Percentiles rank a stretch among this genome's conserved stretches.
phyloP scores from a whole-genome alignment of 495 filamentous ascomycete genomes.

The Apodospora peruviana region DNA sequence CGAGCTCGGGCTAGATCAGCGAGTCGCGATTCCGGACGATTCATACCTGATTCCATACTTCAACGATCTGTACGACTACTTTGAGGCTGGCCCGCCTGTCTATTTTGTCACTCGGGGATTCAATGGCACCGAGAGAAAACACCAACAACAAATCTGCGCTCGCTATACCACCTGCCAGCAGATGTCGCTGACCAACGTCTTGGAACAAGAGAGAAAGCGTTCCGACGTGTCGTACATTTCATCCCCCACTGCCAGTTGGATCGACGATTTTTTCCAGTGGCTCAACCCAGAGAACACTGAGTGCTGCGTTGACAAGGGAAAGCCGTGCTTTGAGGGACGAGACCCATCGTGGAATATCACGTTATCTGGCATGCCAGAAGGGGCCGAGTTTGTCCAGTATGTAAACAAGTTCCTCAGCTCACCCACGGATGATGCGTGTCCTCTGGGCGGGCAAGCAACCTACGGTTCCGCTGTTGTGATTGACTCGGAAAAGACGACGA shows the following conservation, averaged over 20 bases:
- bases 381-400: conserved; percentile 82
- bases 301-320: conserved; percentile 65
- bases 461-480: conserved; percentile 84
- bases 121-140: conserved; percentile 64
- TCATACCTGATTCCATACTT: conserved; percentile 94
- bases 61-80: conserved; percentile 89
- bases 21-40: conserved; percentile 86
- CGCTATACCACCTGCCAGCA: conserved; percentile 82
- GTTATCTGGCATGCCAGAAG: conserved; percentile 85
- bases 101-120: conserved; percentile 88
- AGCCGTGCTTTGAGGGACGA: conserved; percentile 72
- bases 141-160: conserved; percentile 85
- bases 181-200: conserved; percentile 75
- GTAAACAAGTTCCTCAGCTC: conserved; percentile 73
- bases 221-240: conserved; percentile 84
- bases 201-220: conserved; percentile 90
- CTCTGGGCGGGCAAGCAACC: conserved; percentile 78
- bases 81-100: conserved; percentile 86
- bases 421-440: conserved; percentile 76
- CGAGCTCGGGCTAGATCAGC: conserved; percentile 83
- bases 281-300: conserved; percentile 75
- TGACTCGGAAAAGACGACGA: conserved; percentile 56
- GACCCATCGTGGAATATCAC: conserved; percentile 81
- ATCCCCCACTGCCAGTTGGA: conserved; percentile 91
- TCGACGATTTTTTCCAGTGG: conserved; percentile 96